Percentiles rank a stretch among this genome's conserved stretches.
Evolutionary conservation across 2,329 filamentous ascomycete species (phyloP).

Genomic region (Fusarium decemcellulare): DNA sequence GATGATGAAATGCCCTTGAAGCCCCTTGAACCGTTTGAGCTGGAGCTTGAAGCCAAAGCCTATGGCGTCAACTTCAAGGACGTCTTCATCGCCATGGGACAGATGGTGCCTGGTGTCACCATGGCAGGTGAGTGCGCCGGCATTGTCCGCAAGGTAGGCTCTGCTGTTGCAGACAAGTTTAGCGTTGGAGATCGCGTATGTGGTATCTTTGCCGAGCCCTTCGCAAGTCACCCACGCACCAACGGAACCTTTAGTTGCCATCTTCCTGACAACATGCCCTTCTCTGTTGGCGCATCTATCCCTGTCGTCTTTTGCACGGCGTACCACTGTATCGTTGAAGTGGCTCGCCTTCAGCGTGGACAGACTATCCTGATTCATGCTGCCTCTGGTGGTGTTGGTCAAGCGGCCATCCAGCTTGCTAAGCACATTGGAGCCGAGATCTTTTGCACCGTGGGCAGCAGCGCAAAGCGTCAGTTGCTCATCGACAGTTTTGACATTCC

Average conservation of each 20-base stretch:
- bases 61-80: constrained; percentile 54
- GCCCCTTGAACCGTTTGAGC: constrained; percentile 16
- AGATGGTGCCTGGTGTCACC: constrained; percentile 42
- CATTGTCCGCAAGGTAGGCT: constrained; percentile 48
- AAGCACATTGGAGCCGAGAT: constrained; percentile 46
- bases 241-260: constrained; percentile 24
- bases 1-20: constrained; percentile 12
- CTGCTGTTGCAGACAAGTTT: constrained; percentile 45
- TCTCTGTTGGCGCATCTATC: constrained; percentile 49
- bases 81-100: constrained; percentile 53
- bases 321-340: constrained; percentile 34
- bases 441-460: constrained; percentile 51
- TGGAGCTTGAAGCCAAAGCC: constrained; percentile 14
- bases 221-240: constrained; percentile 27
- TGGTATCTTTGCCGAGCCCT: constrained; percentile 33
- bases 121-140: constrained; percentile 54
- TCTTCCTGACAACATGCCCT: constrained; percentile 31
- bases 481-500: constrained; percentile 50
- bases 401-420: constrained; percentile 49
- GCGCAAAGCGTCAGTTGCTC: constrained; percentile 52
- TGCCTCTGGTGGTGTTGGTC: constrained; percentile 51
- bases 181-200: constrained; percentile 47
- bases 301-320: constrained; percentile 40
- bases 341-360: constrained; percentile 50
- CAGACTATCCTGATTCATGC: constrained; percentile 53